These are phyloP conservation scores for Cornus kousa DNA, from an alignment of 148 eudicot species.

Conservation along the genomic window DNA sequence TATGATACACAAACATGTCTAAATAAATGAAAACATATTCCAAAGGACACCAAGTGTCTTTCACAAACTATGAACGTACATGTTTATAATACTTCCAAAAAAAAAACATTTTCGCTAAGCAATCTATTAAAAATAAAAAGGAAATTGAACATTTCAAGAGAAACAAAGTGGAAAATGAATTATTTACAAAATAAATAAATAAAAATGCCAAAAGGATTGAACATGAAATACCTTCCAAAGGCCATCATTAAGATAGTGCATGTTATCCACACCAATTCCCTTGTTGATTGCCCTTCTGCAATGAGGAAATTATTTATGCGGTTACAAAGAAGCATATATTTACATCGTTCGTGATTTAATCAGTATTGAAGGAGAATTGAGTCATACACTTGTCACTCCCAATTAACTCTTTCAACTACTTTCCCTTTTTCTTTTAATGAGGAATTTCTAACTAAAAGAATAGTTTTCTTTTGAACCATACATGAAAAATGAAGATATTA, in stretches of 20 bases:
- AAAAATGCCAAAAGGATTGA: too few relatives aligned
- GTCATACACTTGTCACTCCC: background rate
- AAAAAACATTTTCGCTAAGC: too few relatives aligned
- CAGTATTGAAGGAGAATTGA: background rate
- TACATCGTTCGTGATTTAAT: background rate
- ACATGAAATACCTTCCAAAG: conserved; percentile 82
- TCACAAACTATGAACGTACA: too few relatives aligned
- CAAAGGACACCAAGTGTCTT: background rate
- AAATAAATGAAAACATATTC: background rate
- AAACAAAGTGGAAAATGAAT: background rate
- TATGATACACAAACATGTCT: background rate
- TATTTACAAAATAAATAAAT: background rate
- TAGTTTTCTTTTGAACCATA: too few relatives aligned
- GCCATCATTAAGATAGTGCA: conserved; percentile 97
- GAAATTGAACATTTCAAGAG: too few relatives aligned
- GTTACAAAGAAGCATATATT: background rate
- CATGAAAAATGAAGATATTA: background rate
- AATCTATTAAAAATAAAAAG: too few relatives aligned
- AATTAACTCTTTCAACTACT: background rate
- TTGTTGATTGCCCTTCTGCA: conserved; percentile 90
- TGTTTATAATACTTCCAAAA: too few relatives aligned
- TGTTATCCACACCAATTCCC: conserved; percentile 94
- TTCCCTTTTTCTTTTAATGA: background rate
- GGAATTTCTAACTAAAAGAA: too few relatives aligned
- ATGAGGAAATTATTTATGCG: conserved; percentile 1